phyloP scores from a whole-genome alignment of 345 rosid genomes.

The Citrus maxima region DNA sequence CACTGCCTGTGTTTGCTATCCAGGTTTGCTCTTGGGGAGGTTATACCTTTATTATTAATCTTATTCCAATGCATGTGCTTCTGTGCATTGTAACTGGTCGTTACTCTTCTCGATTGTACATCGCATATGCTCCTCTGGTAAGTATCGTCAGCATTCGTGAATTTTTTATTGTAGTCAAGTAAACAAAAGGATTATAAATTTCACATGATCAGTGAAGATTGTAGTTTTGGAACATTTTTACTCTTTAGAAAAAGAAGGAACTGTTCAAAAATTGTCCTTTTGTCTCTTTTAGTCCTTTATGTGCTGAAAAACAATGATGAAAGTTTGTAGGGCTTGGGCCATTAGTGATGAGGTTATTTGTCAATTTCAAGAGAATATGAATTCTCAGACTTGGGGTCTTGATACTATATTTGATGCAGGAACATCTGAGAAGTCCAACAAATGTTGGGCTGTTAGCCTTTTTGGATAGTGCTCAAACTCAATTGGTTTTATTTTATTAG shows the following conservation, averaged over 20 bases:
- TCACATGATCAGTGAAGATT: conserved; percentile 4
- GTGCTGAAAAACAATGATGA: neutral
- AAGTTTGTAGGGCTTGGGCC: neutral
- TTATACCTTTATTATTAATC: conserved; percentile 94
- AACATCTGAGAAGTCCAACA: neutral
- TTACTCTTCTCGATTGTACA: conserved; percentile 83
- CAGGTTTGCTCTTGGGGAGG: conserved; percentile 99
- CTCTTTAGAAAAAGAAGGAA: neutral
- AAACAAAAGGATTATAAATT: neutral
- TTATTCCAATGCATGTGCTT: conserved; percentile 97
- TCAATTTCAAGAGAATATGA: neutral
- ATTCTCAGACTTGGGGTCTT: neutral
- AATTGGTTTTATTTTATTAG: neutral
- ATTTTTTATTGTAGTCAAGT: conserved; percentile 7
- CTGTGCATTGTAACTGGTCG: conserved; percentile 94
- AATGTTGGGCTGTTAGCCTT: neutral
- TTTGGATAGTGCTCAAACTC: neutral
- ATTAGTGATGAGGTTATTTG: neutral
- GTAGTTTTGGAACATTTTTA: neutral
- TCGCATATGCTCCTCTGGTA: conserved; percentile 98
- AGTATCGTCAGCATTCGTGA: conserved; percentile 25
- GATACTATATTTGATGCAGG: neutral
- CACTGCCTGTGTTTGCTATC: conserved; percentile 11
- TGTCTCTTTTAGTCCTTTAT: neutral
- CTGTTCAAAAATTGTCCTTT: neutral